Evolutionary conservation across 2,329 filamentous ascomycete species (phyloP), one percentile per base, ranked within the genome.

Genomic region (Cylindrodendrum hubeiense): DNA sequence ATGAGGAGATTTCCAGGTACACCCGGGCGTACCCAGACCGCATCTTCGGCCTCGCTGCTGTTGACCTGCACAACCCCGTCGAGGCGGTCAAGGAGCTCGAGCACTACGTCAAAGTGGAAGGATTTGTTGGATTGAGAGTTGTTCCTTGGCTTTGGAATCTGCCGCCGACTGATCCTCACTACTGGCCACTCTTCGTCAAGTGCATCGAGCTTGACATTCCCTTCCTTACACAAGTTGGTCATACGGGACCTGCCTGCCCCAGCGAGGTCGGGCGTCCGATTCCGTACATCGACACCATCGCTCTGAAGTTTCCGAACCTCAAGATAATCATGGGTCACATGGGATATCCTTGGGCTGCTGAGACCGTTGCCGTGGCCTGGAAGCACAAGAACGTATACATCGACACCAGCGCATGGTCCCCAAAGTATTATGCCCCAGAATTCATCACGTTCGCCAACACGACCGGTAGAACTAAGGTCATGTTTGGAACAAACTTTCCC

Each of bases 231-330:
- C 61, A 67, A 34, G 62, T 67, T 22, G 65, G 60, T 10, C 65
- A 67, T 47, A 65, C 61, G 6, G 65, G 56, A 3, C 65, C 65
- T 13, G 56, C 63, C 5, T 65, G 56, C 30, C 65, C 61, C 5
- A 67, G 65, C 24, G 56, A 67, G n/a, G 65, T 67, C 9, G 65
- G 61, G 7, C 56, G 65, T 6, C 65, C 65, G 24, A 67, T 67
- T 30, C 65, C 65, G 10, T 62, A 65, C 13, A 61, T 67, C n/a
- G 65, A 65, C 33, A 53, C 49, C 15, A 39, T 65, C 47, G 65
- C 65, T 3, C 52, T 67, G 26, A 65, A 67, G 52, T 67, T 67
- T 22, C 61, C 61, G 8, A 19, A 28, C 15, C 46, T 65, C 10
- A 67, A 64, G 37, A 65, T 67, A 5, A 57, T 65, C n/a, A 60